phyloP scores from a whole-genome alignment of 2,329 filamentous ascomycete species.

The Juglanconis sp. region DNA sequence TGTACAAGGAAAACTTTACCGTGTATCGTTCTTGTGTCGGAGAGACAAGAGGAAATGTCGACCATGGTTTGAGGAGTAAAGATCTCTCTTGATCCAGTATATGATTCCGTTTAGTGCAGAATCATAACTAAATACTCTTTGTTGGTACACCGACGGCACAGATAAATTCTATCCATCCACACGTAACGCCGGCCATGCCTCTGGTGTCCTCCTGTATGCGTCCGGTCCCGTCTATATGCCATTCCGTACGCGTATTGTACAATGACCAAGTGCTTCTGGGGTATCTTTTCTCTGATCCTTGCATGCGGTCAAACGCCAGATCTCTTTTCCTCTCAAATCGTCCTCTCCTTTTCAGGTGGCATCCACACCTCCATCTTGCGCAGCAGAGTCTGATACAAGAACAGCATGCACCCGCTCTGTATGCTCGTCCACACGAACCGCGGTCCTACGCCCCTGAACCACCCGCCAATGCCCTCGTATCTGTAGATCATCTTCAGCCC shows the following conservation, averaged over 20 bases:
- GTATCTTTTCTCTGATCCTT: slow-evolving; percentile 13
- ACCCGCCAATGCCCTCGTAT: slow-evolving; percentile 82
- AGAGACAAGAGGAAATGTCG: background rate
- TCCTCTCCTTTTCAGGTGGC: slow-evolving; percentile 23
- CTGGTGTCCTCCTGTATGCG: slow-evolving; percentile 5
- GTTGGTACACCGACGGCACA: background rate
- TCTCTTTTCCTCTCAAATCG: background rate
- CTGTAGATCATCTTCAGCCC: slow-evolving; percentile 85
- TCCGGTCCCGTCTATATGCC: slow-evolving; percentile 13
- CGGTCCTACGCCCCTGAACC: slow-evolving; percentile 93
- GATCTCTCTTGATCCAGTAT: slow-evolving; percentile 13
- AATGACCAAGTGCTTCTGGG: slow-evolving; percentile 14
- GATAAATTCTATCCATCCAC: slow-evolving; percentile 10
- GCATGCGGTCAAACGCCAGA: background rate
- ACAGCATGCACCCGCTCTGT: slow-evolving; percentile 94
- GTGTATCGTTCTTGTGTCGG: no score
- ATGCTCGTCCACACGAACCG: slow-evolving; percentile 95
- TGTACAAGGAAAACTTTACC: no score
- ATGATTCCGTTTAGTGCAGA: background rate
- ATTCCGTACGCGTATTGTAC: slow-evolving; percentile 11
- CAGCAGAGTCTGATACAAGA: slow-evolving; percentile 86
- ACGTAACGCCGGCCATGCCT: slow-evolving; percentile 12
- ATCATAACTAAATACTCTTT: background rate
- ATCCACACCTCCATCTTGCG: slow-evolving; percentile 64
- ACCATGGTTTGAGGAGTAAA: background rate